These are phyloP conservation scores for Aspergillus ochraceus DNA, from an alignment of 2,329 filamentous ascomycete species.

Conservation along the genomic window DNA sequence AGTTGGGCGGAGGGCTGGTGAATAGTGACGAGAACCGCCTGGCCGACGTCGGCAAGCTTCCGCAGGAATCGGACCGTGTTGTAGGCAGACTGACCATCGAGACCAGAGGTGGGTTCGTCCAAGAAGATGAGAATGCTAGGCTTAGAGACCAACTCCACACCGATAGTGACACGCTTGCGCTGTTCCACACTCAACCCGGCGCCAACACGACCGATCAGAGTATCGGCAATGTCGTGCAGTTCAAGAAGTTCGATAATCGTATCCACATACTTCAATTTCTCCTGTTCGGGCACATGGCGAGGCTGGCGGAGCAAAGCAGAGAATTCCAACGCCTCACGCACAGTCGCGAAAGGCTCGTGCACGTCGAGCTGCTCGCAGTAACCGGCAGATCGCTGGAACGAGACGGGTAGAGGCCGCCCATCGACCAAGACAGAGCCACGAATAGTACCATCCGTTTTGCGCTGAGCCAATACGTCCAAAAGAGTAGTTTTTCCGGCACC, in stretches of 20 bases:
- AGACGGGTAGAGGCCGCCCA: constrained; percentile 57
- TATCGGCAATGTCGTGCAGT: constrained; percentile 63
- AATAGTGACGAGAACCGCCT: constrained; percentile 70
- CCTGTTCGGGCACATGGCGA: constrained; percentile 49
- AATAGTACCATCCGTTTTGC: constrained; percentile 64
- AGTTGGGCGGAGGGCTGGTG: constrained; percentile 68
- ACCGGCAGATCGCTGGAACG: constrained; percentile 67
- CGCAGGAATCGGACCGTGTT: constrained; percentile 66
- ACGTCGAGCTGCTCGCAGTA: constrained; percentile 71
- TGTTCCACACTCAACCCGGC: constrained; percentile 61
- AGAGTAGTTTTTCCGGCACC: constrained; percentile 76
- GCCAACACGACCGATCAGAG: constrained; percentile 53
- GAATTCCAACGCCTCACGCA: constrained; percentile 66
- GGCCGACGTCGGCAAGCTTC: constrained; percentile 63
- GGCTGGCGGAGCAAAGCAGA: constrained; percentile 63
- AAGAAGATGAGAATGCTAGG: constrained; percentile 67
- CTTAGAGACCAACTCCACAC: constrained; percentile 69
- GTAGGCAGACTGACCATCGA: constrained; percentile 67
- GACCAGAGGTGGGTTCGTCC: constrained; percentile 69
- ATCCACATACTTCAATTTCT: constrained; percentile 66
- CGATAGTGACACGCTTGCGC: constrained; percentile 69
- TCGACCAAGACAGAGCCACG: constrained; percentile 67
- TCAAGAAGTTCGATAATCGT: constrained; percentile 65
- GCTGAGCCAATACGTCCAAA: constrained; percentile 71
- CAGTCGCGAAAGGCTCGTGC: constrained; percentile 65